A percentile compares a stretch with the other conserved stretches of the same genome.
Conservation (phyloP, 768 basidiomycete genomes). For the Myochromella boudieri region DNA sequence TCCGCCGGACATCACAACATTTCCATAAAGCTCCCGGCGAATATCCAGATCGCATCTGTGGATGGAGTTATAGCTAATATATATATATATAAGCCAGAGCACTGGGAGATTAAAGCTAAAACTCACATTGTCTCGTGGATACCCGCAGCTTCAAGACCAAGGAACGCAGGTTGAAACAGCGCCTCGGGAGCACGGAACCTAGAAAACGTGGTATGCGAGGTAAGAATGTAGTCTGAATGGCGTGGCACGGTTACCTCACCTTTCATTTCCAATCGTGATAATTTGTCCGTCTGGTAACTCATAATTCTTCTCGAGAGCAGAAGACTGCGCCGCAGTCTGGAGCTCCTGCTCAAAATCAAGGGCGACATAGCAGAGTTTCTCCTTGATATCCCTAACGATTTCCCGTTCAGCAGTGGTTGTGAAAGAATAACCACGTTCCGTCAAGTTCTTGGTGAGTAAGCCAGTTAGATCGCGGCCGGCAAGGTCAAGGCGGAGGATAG, state of each 20-base stretch:
- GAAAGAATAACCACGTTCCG: conserved; percentile 92
- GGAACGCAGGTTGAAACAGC: conserved; percentile 89
- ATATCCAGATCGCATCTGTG: no score
- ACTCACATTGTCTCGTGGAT: conserved; percentile 84
- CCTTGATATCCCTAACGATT: conserved; percentile 97
- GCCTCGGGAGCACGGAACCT: no score
- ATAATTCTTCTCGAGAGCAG: conserved; percentile 89
- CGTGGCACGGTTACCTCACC: conserved; percentile 61
- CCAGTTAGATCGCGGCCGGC: conserved; percentile 92
- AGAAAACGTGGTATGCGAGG: no score
- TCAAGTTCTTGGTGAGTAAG: conserved; percentile 78
- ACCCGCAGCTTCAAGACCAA: conserved; percentile 84
- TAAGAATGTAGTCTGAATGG: conserved; percentile 58
- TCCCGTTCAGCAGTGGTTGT: conserved; percentile 92
- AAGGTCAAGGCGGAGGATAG: conserved; percentile 89
- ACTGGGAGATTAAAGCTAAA: no score
- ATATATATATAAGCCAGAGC: conserved; percentile 50
- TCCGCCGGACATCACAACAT: conserved; percentile 84
- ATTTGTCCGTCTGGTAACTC: conserved; percentile 93
- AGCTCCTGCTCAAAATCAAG: conserved; percentile 94
- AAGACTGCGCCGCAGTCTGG: conserved; percentile 86
- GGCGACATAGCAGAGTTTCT: conserved; percentile 94
- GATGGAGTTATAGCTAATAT: no score
- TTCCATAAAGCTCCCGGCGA: conserved; percentile 74
- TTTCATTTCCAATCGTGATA: conserved; percentile 92